Evolutionary conservation across 805 yeast genomes (phyloP).

Genomic region (Helenozyma rhizophorensis): DNA sequence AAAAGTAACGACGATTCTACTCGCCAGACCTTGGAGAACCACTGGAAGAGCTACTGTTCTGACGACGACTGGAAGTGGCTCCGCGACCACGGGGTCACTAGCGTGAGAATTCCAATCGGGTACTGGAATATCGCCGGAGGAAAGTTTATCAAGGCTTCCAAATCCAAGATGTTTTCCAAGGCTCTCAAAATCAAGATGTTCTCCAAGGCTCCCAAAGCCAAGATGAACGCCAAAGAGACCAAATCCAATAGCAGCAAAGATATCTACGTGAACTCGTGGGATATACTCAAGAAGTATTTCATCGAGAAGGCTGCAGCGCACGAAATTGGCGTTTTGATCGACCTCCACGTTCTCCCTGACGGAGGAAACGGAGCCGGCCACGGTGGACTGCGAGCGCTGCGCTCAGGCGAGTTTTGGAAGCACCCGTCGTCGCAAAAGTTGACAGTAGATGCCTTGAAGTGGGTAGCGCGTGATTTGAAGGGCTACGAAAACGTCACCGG

Average conservation of each 20-base stretch:
- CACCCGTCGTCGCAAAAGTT: slow-evolving; percentile 35
- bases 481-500: slow-evolving; percentile 69
- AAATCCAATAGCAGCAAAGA: slow-evolving; percentile 51
- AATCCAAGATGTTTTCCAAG: no score
- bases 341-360: slow-evolving; percentile 85
- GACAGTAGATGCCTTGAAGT: slow-evolving; percentile 50
- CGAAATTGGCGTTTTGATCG: slow-evolving; percentile 73
- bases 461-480: slow-evolving; percentile 57
- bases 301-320: slow-evolving; percentile 56
- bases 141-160: slow-evolving; percentile 31
- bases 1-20: slow-evolving; percentile 51
- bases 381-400: slow-evolving; percentile 60
- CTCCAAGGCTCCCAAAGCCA: no score
- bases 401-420: slow-evolving; percentile 63
- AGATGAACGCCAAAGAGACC: slow-evolving; percentile 54
- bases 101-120: slow-evolving; percentile 84
- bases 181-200: no score
- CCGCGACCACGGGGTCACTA: slow-evolving; percentile 60
- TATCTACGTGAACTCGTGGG: slow-evolving; percentile 78
- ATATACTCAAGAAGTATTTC: slow-evolving; percentile 44
- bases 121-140: slow-evolving; percentile 84
- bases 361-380: slow-evolving; percentile 89
- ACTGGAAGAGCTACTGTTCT: slow-evolving; percentile 59
- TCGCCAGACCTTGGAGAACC: slow-evolving; percentile 48
- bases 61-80: slow-evolving; percentile 83